These are phyloP conservation scores for Starmerella scarabaei DNA, from an alignment of 805 yeast genomes.

Conservation along the genomic window DNA sequence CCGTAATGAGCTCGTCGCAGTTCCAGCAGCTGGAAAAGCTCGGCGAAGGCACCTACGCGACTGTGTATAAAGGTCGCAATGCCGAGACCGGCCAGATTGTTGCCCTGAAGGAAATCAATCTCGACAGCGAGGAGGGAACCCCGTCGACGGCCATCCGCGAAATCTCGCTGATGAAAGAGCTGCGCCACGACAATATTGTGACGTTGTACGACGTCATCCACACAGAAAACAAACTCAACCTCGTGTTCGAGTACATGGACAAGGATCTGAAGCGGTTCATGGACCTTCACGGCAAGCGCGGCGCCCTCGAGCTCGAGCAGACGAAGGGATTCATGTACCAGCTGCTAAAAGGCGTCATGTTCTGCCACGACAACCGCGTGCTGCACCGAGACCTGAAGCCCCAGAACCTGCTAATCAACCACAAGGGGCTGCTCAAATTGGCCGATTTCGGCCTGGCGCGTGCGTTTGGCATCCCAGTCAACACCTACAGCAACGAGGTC, in stretches of 20 bases:
- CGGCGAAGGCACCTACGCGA: conserved; percentile 95
- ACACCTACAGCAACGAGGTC: conserved; percentile 93
- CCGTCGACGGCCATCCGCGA: conserved; percentile 97
- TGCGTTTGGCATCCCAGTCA: conserved; percentile 95
- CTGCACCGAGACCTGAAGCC: conserved; percentile 82
- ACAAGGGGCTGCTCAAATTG: conserved; percentile 80
- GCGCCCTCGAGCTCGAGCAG: conserved; percentile 58
- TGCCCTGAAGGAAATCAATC: conserved; percentile 85
- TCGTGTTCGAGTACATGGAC: conserved; percentile 90
- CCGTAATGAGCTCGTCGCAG: conserved; percentile 24
- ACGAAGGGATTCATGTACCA: conserved; percentile 92
- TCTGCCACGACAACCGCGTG: conserved; percentile 76
- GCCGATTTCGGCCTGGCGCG: conserved; percentile 97
- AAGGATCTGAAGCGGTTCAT: conserved; percentile 86
- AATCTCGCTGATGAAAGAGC: conserved; percentile 87
- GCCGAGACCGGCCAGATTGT: conserved; percentile 78
- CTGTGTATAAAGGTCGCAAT: conserved; percentile 91
- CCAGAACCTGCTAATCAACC: conserved; percentile 78
- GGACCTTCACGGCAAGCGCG: conserved; percentile 70
- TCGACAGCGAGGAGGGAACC: conserved; percentile 95
- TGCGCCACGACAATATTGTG: conserved; percentile 85
- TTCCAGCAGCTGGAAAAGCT: conserved; percentile 46
- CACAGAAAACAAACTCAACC: conserved; percentile 85
- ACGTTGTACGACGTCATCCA: conserved; percentile 90
- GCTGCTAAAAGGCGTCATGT: conserved; percentile 73